Evolutionary conservation across 2,329 filamentous ascomycete species (phyloP).

Genomic region (Claviceps sp.): DNA sequence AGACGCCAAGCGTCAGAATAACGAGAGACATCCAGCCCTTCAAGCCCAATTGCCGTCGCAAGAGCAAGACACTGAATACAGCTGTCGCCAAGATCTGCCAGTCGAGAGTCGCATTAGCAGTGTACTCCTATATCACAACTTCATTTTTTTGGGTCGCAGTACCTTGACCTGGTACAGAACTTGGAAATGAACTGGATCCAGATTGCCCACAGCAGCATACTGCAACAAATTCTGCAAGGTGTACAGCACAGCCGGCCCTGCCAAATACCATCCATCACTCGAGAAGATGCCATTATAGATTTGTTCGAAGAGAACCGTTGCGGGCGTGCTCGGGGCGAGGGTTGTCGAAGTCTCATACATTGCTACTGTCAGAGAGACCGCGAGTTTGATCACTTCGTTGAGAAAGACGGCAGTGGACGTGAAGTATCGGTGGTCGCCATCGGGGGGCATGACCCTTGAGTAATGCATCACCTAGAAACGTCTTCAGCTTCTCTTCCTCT

Average conservation of each 20-base stretch:
- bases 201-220: slow-evolving; percentile 79
- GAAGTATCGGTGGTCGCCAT: slow-evolving; percentile 75
- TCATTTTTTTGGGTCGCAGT: slow-evolving; percentile 6
- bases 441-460: slow-evolving; percentile 80
- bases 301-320: slow-evolving; percentile 66
- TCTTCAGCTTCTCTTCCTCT: background rate
- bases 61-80: slow-evolving; percentile 67
- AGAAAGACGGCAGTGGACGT: slow-evolving; percentile 89
- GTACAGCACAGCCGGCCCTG: slow-evolving; percentile 76
- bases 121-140: background rate
- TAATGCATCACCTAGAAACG: slow-evolving; percentile 70
- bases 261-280: slow-evolving; percentile 88
- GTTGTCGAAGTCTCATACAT: slow-evolving; percentile 75
- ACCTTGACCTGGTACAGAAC: slow-evolving; percentile 85
- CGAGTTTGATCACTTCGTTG: slow-evolving; percentile 83
- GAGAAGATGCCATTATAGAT: slow-evolving; percentile 73
- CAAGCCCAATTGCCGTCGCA: slow-evolving; percentile 54
- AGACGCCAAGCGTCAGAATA: slow-evolving; percentile 68
- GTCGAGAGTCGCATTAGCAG: background rate
- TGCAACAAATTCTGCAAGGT: slow-evolving; percentile 89
- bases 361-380: slow-evolving; percentile 72
- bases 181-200: slow-evolving; percentile 88
- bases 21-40: slow-evolving; percentile 73
- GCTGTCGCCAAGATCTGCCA: slow-evolving; percentile 69
- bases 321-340: slow-evolving; percentile 64